Percentiles rank a stretch among this genome's conserved stretches.
Evolutionary conservation across 495 filamentous ascomycete species (phyloP).

Genomic region (Aspergillus taichungensis): DNA sequence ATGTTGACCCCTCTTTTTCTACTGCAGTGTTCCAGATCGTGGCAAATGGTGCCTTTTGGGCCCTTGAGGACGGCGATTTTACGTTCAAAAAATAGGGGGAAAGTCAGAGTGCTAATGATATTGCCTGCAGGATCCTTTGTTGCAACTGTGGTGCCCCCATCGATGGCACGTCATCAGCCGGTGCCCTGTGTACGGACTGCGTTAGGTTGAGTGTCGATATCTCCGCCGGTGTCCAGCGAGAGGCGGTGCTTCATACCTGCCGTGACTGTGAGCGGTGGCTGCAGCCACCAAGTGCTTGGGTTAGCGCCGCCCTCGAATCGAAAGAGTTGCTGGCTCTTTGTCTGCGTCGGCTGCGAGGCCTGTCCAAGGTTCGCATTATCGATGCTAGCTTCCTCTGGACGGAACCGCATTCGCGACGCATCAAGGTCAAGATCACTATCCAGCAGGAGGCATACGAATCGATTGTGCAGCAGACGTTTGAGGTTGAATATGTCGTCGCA

Average conservation of each 20-base stretch:
- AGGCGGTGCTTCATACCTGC: conserved; percentile 76
- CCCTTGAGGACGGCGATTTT: too few relatives aligned
- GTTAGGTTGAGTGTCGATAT: conserved; percentile 89
- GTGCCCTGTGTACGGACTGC: conserved; percentile 89
- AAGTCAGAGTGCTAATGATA: conserved; percentile 6
- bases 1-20: conserved; percentile 15
- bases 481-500: conserved; percentile 83
- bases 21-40: too few relatives aligned
- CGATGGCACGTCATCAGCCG: conserved; percentile 76
- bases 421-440: conserved; percentile 89
- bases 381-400: conserved; percentile 98
- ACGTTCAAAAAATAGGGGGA: too few relatives aligned
- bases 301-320: conserved; percentile 72
- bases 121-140: conserved; percentile 65
- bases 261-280: conserved; percentile 91
- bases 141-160: conserved; percentile 93
- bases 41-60: too few relatives aligned
- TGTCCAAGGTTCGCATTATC: conserved; percentile 82
- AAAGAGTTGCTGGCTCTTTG: conserved; percentile 86
- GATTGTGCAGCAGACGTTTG: conserved; percentile 88
- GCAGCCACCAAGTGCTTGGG: conserved; percentile 77
- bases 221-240: conserved; percentile 69
- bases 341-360: conserved; percentile 67
- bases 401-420: conserved; percentile 83
- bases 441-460: conserved; percentile 71